A percentile compares a stretch with the other conserved stretches of the same genome.
Conservation (phyloP, 768 basidiomycete genomes). For the Suillus occidentalis region DNA sequence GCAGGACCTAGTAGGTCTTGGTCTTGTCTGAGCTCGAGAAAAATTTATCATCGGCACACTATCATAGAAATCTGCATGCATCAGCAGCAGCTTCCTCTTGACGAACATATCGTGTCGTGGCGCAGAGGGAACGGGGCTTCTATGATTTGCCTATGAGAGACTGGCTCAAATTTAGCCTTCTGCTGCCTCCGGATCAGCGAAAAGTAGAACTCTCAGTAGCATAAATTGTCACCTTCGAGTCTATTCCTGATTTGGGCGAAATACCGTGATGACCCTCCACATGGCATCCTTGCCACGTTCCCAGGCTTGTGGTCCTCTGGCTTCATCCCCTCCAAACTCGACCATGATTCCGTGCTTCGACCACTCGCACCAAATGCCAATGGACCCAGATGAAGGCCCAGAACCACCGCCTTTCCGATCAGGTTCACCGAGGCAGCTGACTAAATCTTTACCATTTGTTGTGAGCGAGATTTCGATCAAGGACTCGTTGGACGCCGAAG, state of each 20-base stretch:
- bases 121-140: background rate
- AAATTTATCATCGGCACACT: background rate
- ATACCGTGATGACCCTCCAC: slow-evolving; percentile 76
- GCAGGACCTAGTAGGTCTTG: background rate
- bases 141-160: background rate
- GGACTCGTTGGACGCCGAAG: slow-evolving; percentile 21
- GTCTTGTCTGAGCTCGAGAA: background rate
- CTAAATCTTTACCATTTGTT: slow-evolving; percentile 78
- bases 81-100: background rate
- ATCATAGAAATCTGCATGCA: background rate
- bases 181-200: background rate
- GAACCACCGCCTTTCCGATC: slow-evolving; percentile 88
- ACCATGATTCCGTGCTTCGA: slow-evolving; percentile 77
- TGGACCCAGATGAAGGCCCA: slow-evolving; percentile 80
- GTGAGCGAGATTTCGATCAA: slow-evolving; percentile 43
- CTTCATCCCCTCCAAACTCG: slow-evolving; percentile 79
- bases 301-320: slow-evolving; percentile 83
- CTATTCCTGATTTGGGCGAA: slow-evolving; percentile 31
- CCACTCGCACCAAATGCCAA: slow-evolving; percentile 96
- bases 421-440: slow-evolving; percentile 77
- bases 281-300: slow-evolving; percentile 79
- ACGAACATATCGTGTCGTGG: background rate
- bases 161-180: background rate
- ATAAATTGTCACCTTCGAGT: background rate
- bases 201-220: background rate